Conservation (phyloP, 345 rosid genomes). For the Sonneratia alba region DNA sequence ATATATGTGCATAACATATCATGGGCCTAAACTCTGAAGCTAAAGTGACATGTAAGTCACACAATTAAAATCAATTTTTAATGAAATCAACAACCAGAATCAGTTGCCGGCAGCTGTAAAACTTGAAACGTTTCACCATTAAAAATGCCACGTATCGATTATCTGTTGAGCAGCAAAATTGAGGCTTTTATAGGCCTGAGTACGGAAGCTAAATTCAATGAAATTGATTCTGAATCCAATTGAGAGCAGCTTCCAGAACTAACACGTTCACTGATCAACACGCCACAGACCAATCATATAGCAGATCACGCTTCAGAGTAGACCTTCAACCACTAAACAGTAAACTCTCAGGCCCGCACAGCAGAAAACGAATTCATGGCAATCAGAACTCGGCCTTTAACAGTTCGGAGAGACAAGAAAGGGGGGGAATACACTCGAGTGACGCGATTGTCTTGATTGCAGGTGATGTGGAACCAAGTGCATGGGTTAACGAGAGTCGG, state of each 20-base stretch:
- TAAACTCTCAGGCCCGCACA: not conserved
- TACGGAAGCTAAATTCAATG: not conserved
- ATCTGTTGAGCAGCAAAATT: too few species aligned
- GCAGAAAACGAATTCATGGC: not conserved
- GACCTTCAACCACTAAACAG: not conserved
- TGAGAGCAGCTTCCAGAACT: not conserved
- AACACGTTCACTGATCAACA: not conserved
- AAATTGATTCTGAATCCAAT: not conserved
- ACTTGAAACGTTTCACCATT: too few species aligned
- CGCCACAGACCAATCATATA: not conserved
- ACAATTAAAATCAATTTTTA: not conserved
- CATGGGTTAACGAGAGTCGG: slow-evolving; percentile 93
- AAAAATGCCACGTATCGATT: too few species aligned
- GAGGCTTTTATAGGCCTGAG: not conserved
- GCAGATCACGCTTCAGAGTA: not conserved
- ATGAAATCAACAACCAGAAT: not conserved
- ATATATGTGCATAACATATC: not conserved
- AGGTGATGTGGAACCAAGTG: slow-evolving; percentile 96
- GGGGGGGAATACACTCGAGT: slow-evolving; percentile 60
- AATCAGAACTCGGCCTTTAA: not conserved
- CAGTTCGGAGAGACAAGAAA: not conserved
- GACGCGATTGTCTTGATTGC: slow-evolving; percentile 80
- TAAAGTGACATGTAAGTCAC: not conserved
- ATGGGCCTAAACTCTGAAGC: not conserved
- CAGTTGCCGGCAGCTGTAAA: not conserved